Conservation (phyloP, 305 asterid species). For the Fraxinus sp. region DNA sequence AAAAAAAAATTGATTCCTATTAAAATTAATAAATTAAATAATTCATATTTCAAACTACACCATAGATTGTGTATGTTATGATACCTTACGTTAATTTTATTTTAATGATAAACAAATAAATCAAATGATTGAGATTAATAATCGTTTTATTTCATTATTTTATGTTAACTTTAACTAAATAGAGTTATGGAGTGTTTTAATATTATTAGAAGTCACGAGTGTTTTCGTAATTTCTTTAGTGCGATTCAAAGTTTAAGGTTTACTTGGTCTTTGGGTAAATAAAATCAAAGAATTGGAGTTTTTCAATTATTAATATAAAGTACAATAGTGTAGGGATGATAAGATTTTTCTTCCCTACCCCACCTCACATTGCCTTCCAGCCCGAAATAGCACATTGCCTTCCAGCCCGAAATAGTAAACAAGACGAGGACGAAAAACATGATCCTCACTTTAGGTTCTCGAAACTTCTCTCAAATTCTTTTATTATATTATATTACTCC, state of each 20-base stretch:
- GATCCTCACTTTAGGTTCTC: neutral
- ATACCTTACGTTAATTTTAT: neutral
- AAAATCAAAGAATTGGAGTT: neutral
- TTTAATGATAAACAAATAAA: too few species aligned
- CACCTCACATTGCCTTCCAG: too few species aligned
- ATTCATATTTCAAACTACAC: neutral
- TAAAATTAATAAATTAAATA: too few species aligned
- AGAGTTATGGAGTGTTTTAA: neutral
- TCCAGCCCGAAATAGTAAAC: too few species aligned
- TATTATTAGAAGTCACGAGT: neutral
- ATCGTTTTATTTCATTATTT: neutral
- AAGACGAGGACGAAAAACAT: too few species aligned
- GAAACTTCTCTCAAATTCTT: neutral
- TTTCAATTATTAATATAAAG: neutral
- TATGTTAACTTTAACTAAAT: too few species aligned
- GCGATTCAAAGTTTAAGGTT: neutral
- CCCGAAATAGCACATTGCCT: too few species aligned
- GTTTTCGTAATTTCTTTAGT: neutral
- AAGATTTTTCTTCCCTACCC: too few species aligned
- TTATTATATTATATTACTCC: neutral
- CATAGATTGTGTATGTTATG: neutral
- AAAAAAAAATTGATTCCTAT: neutral
- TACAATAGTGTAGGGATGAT: too few species aligned
- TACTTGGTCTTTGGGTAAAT: neutral
- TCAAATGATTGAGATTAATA: neutral